Evolutionary conservation across 2,329 filamentous ascomycete species (phyloP).

Genomic region (Venturia carpophila): DNA sequence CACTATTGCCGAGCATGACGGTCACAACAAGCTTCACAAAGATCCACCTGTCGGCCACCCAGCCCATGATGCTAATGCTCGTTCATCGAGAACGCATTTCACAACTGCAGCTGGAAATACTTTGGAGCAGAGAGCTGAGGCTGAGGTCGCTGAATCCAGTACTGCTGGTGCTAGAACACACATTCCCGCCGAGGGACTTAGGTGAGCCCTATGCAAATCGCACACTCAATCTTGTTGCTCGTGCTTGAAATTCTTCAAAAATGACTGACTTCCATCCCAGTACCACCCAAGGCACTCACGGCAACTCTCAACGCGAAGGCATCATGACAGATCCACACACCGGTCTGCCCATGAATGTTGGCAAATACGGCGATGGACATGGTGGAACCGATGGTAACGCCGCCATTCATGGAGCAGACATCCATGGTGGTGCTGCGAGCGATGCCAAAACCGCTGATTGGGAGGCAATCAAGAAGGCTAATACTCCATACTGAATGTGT

Average conservation of each 20-base stretch:
- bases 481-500: slow-evolving; percentile 25
- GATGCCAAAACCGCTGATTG: slow-evolving; percentile 21
- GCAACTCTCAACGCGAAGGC: slow-evolving; percentile 22
- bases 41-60: slow-evolving; percentile 32
- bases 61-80: neutral
- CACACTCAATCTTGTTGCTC: neutral
- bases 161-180: neutral
- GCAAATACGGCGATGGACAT: slow-evolving; percentile 31
- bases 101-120: neutral
- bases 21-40: slow-evolving; percentile 34
- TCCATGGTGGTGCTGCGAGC: neutral
- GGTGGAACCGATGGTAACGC: slow-evolving; percentile 33
- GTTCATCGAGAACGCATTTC: neutral
- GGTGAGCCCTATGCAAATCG: neutral
- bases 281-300: neutral
- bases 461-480: slow-evolving; percentile 26
- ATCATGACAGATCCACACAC: slow-evolving; percentile 33
- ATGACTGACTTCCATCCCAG: neutral
- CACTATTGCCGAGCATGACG: slow-evolving; percentile 21
- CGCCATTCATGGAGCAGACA: slow-evolving; percentile 23
- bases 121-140: neutral
- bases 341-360: slow-evolving; percentile 35
- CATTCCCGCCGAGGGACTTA: neutral
- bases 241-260: neutral
- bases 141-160: neutral